Base-by-base conservation (phyloP, 257 asterid genomes). In the Nyctanthes arbortristis region DNA sequence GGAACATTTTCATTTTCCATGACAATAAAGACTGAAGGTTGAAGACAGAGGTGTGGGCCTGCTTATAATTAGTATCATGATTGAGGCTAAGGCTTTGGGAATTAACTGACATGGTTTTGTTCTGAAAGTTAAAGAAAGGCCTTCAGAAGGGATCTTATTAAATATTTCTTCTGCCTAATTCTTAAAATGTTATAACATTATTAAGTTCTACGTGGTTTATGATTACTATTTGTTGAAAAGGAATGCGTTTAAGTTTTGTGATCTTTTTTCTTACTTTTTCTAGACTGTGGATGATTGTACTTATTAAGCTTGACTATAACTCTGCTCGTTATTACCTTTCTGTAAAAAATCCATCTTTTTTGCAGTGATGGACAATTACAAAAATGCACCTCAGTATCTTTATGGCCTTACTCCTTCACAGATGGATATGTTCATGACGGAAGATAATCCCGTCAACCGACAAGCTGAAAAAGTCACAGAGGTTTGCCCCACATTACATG, bases 371-470 rank as follows among this genome's bases (percentile, higher is more conserved):
- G 90, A 84, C 29, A 93, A 93, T 76, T 93, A 76, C 85, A 87
- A 87, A 77, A 87, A 80, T 66, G 76, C 84, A 9, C 99, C 97
- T 67, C 91, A 80, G 78, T 77, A 81, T 82, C 91, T 93, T 27
- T 93, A 87, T 43, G 99, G 97, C 61, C 99, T 93, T 75, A 24
- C 87, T 69, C 93, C 99, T 54, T 78, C 95, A 29, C 96, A 91
- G 82, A 83, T 94, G 96, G 90, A 89, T 72, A 87, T 91, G 96
- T 94, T 94, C 90, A 84, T 89, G 96, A 89, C 89, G 14, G 96
- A 87, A 81, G 93, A 93, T 77, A 89, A 76, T 60, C 96, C 96
- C 29, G 88, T 75, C 45, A 78, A 81, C 36, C 81, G 89, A 55
- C 96, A 83, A 72, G 72, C 91, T 22, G 96, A 78, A 81, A 86